Base-by-base conservation (phyloP, 192 early-diverging fungal species). In the Rhizoclosmatium sp. region DNA sequence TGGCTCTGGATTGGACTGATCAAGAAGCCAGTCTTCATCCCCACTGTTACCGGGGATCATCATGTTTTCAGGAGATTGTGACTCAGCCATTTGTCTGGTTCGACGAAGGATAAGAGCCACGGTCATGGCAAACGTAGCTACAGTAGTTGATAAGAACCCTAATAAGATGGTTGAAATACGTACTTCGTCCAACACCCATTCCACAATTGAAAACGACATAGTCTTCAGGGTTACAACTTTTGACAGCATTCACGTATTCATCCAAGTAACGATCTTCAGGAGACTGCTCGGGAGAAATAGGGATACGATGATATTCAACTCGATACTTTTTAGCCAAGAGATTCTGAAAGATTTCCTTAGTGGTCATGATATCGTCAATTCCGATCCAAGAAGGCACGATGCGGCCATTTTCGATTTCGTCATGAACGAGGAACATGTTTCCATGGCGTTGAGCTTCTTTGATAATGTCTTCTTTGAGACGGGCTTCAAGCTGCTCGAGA, bases 181-280 rank as follows among this genome's bases (percentile, higher is more conserved):
- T 80, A 87, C 86, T 92, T 58, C 91, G 65, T 19, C 90, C 91
- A 16, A 83, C 87, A 9, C 91, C 91, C 86, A 90, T 89, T 4
- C 91, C 91, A 78, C 91, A 92, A 60, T 90, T 90, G 70, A 92
- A 90, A 9, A 92, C 82, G 3, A 91, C 74, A 7, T 88, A 81
- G 73, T 89, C 88, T 2, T 77, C 62, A 0, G 79, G 72, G 10
- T 69, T 69, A 3, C 82, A 67, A 3, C 72, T 56, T 47, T 85
- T 84, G 54, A 92, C 84, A 2, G 85, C 84, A 3, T 77, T 71
- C 0, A 92, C 82, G 69, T 89, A 92, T 68, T 89, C 90, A 81
- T 92, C 89, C 47, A 91, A 67, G 71, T 89, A 91, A 31, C 85
- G 78, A 69, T 91, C 89, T 67, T 89, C 86, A 1, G 91, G 90